Evolutionary conservation across 805 yeast genomes (phyloP).

Genomic region (Ogataea glucozyma): DNA sequence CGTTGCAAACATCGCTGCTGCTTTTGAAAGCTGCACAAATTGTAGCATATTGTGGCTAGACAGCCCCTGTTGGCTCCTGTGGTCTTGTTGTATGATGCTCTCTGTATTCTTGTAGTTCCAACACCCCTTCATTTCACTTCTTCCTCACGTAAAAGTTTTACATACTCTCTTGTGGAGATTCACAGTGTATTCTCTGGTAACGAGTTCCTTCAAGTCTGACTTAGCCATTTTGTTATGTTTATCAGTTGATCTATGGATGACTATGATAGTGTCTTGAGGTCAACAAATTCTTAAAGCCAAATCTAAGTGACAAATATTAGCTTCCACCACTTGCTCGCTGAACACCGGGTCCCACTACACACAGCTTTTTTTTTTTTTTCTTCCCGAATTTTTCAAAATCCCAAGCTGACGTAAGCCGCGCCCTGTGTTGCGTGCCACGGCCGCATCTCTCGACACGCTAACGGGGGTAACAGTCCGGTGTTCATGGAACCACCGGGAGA

Average conservation of each 20-base stretch:
- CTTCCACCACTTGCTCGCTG: slow-evolving; percentile 8
- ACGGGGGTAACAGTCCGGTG: too few species aligned
- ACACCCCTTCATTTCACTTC: background rate
- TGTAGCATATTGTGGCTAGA: too few species aligned
- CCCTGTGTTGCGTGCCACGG: background rate
- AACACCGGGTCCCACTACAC: slow-evolving; percentile 2
- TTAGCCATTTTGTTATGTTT: slow-evolving; percentile 37
- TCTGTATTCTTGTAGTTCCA: background rate
- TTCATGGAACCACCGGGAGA: background rate
- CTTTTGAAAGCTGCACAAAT: too few species aligned
- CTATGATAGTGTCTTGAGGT: background rate
- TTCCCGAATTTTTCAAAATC: slow-evolving; percentile 2
- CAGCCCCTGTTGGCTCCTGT: too few species aligned
- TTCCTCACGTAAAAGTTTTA: slow-evolving; percentile 26
- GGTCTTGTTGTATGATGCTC: too few species aligned
- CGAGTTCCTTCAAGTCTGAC: slow-evolving; percentile 92
- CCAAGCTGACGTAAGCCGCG: slow-evolving; percentile 1
- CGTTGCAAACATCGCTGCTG: too few species aligned
- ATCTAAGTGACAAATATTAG: slow-evolving; percentile 8
- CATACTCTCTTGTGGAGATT: slow-evolving; percentile 99
- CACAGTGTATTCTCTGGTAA: slow-evolving; percentile 99
- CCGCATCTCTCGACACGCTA: too few species aligned
- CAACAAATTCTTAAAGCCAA: slow-evolving; percentile 3
- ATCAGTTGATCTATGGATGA: slow-evolving; percentile 10
- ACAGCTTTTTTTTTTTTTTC: slow-evolving; percentile 6